A percentile compares a stretch with the other conserved stretches of the same genome.
Evolutionary conservation across 345 rosid genomes (phyloP).

Genomic region (Salix exigua): DNA sequence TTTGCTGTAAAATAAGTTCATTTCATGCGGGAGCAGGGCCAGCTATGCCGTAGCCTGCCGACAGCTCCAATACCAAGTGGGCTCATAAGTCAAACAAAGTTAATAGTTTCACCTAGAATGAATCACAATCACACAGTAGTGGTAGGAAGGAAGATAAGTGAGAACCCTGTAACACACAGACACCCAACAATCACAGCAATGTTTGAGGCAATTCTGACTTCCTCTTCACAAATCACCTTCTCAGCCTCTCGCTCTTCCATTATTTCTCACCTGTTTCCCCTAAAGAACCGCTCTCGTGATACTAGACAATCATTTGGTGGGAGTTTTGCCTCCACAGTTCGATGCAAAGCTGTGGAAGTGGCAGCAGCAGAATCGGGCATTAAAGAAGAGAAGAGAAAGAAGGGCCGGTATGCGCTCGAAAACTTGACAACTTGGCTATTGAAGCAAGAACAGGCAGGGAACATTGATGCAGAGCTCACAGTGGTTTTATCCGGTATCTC

Average conservation of each 20-base stretch:
- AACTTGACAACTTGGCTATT: constrained; percentile 35
- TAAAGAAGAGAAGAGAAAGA: constrained; percentile 3
- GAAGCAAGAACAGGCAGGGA: constrained; percentile 39
- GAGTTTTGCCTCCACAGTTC: background rate
- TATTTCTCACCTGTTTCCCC: constrained; percentile 1
- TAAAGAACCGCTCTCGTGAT: background rate
- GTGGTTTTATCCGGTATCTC: constrained; percentile 40
- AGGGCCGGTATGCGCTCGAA: constrained; percentile 24
- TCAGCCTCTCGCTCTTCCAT: background rate
- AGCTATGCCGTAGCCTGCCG: too few relatives aligned
- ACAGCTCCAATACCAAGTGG: too few relatives aligned
- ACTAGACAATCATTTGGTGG: background rate
- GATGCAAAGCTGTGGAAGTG: constrained; percentile 12
- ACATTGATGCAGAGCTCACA: constrained; percentile 36
- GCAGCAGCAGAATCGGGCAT: background rate
- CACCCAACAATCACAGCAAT: background rate
- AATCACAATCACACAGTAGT: too few relatives aligned
- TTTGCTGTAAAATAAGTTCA: too few relatives aligned
- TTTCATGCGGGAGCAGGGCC: too few relatives aligned
- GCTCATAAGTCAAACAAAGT: too few relatives aligned
- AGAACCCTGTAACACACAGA: too few relatives aligned
- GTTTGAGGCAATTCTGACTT: constrained; percentile 3
- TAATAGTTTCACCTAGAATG: too few relatives aligned
- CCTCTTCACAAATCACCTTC: constrained; percentile 9
- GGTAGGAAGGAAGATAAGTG: too few relatives aligned